Conservation (phyloP, 305 asterid species). For the Fraxinus platypoda region DNA sequence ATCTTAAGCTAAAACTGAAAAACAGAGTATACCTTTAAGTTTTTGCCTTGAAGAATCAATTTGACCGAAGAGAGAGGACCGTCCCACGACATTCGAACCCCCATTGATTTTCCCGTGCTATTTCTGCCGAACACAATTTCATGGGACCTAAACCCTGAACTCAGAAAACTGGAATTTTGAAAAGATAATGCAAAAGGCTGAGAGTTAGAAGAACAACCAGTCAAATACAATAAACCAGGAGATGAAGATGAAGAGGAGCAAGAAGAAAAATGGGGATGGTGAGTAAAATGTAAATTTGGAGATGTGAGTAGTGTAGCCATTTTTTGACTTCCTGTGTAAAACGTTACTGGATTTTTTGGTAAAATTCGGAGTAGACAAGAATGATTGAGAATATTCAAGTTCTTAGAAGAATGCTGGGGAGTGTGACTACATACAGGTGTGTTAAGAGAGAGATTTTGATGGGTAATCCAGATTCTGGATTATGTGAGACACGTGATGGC, state of each 20-base stretch:
- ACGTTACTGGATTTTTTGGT: not conserved
- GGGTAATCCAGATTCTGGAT: conserved; percentile 31
- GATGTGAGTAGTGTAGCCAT: conserved; percentile 60
- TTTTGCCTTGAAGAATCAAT: conserved; percentile 76
- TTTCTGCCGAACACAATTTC: conserved; percentile 20
- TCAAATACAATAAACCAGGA: conserved; percentile 24
- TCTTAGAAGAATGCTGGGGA: not conserved
- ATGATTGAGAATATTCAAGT: not conserved
- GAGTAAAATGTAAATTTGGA: conserved; percentile 36
- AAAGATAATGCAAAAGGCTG: conserved; percentile 30
- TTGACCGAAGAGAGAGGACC: conserved; percentile 86
- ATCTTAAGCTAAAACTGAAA: conserved; percentile 10
- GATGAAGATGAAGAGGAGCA: conserved; percentile 33
- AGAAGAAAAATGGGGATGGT: conserved; percentile 32
- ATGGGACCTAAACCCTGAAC: conserved; percentile 36
- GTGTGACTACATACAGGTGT: not conserved
- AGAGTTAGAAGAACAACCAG: conserved; percentile 18
- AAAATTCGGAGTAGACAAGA: not conserved
- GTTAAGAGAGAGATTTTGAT: not conserved
- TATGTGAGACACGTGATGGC: not conserved
- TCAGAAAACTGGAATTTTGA: conserved; percentile 44
- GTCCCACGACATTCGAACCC: conserved; percentile 77
- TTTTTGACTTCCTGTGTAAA: not conserved
- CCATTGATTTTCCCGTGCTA: conserved; percentile 26
- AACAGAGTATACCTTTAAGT: conserved; percentile 54